Base-by-base conservation (phyloP, 164 flowering plant species). In the Nymphaea thermarum region DNA sequence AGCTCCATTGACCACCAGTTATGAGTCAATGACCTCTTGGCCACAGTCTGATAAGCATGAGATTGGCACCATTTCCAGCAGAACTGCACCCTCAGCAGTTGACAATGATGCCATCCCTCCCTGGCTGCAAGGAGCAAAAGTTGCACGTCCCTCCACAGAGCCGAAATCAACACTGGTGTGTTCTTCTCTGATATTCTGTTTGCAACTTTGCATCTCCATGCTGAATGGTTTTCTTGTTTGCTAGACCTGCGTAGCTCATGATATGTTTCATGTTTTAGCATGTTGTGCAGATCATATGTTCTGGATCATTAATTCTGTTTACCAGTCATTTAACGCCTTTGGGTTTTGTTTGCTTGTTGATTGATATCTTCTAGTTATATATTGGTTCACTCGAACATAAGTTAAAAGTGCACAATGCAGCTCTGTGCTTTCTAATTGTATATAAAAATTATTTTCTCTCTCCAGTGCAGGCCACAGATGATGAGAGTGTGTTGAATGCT, bases 391-490 rank as follows among this genome's bases (percentile, higher is more conserved):
- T 47, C 12, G 14, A 25, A 25, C 14, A 3, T 0, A 51, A 51
- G 57, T 51, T 10, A 51, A 51, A 51, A 51, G 57, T 15, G 5
- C 8, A 4, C 12, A 51, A 8, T 51, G 14, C 14, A 15, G 57
- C 14, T 3, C 0, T 51, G 57, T 51, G 57, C 57, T 15, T 51
- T 15, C 57, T 51, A 15, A 15, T 51, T 51, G 69, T 70, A 71
- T 78, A 77, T 77, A 65, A 76, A 68, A 76, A 66, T 51, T 59
- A 14, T 63, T 69, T 74, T 71, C 69, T 75, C 73, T 76, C 72
- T 86, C 78, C 91, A 84, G 91, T 84, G 90, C 96, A 89, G 98
- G 85, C 87, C 80, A 82, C 75, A 80, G 85, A 87, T 67, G 90
- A 81, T 80, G 76, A 80, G 63, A 42, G 76, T 70, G 66, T 72